Conservation (phyloP, 2,329 filamentous ascomycete genomes). For the Xylaria sp. region DNA sequence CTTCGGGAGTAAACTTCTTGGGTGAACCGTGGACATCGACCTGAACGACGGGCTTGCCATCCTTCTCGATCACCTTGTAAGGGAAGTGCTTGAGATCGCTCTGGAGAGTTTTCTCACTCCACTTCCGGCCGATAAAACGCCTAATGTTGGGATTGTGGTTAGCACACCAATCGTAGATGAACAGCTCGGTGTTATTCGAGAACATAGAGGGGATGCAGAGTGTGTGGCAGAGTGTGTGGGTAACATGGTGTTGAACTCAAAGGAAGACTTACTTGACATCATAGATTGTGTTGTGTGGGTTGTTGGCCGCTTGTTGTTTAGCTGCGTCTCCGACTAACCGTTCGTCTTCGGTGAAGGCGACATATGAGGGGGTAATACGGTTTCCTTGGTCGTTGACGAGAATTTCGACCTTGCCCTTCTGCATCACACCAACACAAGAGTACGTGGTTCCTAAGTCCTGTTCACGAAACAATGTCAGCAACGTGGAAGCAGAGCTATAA, state of each 20-base stretch:
- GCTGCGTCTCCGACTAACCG: conserved; percentile 96
- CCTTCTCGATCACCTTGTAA: conserved; percentile 90
- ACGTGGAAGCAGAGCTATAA: not conserved
- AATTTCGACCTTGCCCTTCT: conserved; percentile 94
- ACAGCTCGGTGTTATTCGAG: not conserved
- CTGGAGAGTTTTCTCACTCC: conserved; percentile 85
- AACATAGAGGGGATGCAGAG: not conserved
- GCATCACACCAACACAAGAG: conserved; percentile 94
- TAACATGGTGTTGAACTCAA: not conserved
- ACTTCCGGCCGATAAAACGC: conserved; percentile 88
- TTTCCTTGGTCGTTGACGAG: conserved; percentile 97
- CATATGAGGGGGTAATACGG: conserved; percentile 94
- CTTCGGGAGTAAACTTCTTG: conserved; percentile 82
- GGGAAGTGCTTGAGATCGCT: conserved; percentile 98
- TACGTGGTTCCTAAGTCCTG: conserved; percentile 87
- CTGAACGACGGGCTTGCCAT: conserved; percentile 87
- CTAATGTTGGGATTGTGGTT: conserved; percentile 57
- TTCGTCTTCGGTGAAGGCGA: conserved; percentile 97
- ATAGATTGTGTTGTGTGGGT: conserved; percentile 80
- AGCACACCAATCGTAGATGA: not conserved
- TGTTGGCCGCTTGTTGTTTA: conserved; percentile 91
- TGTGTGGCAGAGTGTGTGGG: not conserved
- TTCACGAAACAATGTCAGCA: conserved; percentile 23
- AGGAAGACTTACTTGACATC: conserved; percentile 78
- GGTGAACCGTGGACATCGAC: conserved; percentile 72